Evolutionary conservation across 192 early-diverging fungal species (phyloP), one percentile per base, ranked within the genome.

Genomic region (Allomyces javanicus): DNA sequence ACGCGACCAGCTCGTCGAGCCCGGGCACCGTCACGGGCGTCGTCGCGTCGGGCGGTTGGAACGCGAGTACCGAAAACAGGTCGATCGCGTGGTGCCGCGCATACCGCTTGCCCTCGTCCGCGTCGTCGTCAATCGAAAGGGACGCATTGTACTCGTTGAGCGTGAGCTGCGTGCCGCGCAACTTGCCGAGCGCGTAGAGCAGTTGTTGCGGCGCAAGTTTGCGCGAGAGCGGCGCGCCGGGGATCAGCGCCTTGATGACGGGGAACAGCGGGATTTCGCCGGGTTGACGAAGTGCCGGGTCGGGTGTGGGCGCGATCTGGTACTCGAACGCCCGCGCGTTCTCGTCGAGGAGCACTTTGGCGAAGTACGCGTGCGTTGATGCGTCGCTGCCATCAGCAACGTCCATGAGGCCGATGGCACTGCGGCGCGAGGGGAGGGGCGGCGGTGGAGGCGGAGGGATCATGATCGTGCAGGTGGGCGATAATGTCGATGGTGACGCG

Each of bases 1-100:
- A 65, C 3, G 19, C 24, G 24, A 79, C 67, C 17, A 79, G 67
- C 4, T 73, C 69, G 25, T 70, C 44, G 22, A 79, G 67, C 6
- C 77, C 75, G 24, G 66, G 71, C 1, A 75, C 69, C 14, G 40
- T 10, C 17, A 78, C 55, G 58, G 72, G 44, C 10, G 62, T 63
- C 6, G 14, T 66, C 14, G 50, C 61, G 27, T 71, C 66, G 4
- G 63, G 44, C 40, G 74, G 67, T 27, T 67, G 62, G 65, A 65
- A 25, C 14, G 24, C 65, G 9, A 65, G 65, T 0, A 65, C 55
- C 0, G 62, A 64, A 64, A 67, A 71, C n/a, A 71, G 63, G 19
- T 66, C 33, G 25, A 65, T 24, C 12, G 67, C 67, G 64, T 69
- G 70, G 67, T 71, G 63, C 23, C 24, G 26, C 25, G 67, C 70